Base-by-base conservation (phyloP, 2,329 filamentous ascomycete species). In the Trichophyton verrucosum region DNA sequence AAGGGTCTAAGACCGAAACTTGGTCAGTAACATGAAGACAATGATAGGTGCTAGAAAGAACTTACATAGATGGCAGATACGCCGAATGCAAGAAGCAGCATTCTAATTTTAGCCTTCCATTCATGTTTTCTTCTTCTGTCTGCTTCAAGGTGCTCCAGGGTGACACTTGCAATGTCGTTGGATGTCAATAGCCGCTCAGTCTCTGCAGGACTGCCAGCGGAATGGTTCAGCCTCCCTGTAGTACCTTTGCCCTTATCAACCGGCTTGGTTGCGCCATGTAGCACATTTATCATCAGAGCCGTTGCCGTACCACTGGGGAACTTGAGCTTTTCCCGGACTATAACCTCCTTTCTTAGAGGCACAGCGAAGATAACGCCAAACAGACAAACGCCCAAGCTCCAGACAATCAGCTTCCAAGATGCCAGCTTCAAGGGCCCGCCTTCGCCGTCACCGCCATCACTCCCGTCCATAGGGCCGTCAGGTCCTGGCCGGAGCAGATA, bases 311-410 rank as follows among this genome's bases (percentile, higher is more conserved):
- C 94, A 68, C 89, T 95, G 0, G 94, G 94, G 67, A 99, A 99
- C 70, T 89, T 94, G 61, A 99, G 76, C 71, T 91, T 88, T 76
- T 99, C 94, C 61, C 88, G 78, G 60, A 99, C 89, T 63, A 99
- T 95, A 60, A 97, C 91, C 75, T 99, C 90, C 61, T 85, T 87
- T 55, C 94, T 82, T 60, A 97, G 71, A 0, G 94, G 94, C 13
- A 99, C 92, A 0, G 91, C 94, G 76, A 99, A 97, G 0, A 97
- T 86, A 1, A 97, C 94, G 0, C 94, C 94, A 71, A 99, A 99
- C 69, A 97, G 92, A 71, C 91, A 96, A 15, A 99, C 82, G 0
- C 94, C 94, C 60, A 99, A 73, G 27, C 90, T 88, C 94, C 94
- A 99, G 6, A 96, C 73, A 5, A 96, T 85, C 65, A 96, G 76